Evolutionary conservation across 1,284 basidiomycete genomes (phyloP).

Genomic region (Melanopsichium pennsylvanicum): DNA sequence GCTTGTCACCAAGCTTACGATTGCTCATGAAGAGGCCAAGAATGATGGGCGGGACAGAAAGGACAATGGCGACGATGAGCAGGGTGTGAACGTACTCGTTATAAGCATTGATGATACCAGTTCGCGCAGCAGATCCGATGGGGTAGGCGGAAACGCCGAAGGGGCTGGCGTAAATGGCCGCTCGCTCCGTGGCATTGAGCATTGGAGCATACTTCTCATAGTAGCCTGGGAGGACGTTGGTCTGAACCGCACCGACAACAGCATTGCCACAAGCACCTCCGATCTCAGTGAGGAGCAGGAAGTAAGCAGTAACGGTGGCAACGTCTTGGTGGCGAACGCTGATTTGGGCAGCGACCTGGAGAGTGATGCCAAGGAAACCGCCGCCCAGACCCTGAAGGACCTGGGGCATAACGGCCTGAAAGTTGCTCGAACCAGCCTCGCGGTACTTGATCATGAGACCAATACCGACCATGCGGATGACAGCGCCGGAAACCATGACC

Average conservation of each 20-base stretch:
- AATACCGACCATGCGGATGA: constrained; percentile 58
- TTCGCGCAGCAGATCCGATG: constrained; percentile 42
- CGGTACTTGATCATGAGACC: constrained; percentile 65
- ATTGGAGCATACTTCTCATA: constrained; percentile 43
- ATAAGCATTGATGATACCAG: constrained; percentile 55
- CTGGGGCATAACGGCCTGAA: constrained; percentile 62
- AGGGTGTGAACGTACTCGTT: constrained; percentile 55
- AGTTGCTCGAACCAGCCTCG: constrained; percentile 38
- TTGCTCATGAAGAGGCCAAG: constrained; percentile 49
- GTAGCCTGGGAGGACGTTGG: constrained; percentile 42
- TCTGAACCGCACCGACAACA: constrained; percentile 55
- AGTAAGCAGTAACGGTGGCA: constrained; percentile 63
- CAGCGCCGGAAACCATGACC: constrained; percentile 48
- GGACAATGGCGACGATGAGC: constrained; percentile 54
- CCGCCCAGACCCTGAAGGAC: constrained; percentile 63
- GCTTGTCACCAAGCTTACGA: constrained; percentile 54
- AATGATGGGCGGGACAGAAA: constrained; percentile 55
- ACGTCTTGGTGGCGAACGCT: constrained; percentile 64
- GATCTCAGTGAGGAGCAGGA: constrained; percentile 60
- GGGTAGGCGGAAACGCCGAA: constrained; percentile 23
- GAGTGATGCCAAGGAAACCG: constrained; percentile 58
- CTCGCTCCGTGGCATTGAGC: constrained; percentile 23
- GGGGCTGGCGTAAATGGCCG: constrained; percentile 29
- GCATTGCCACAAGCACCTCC: constrained; percentile 61
- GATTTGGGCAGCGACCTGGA: constrained; percentile 62